Conservation (phyloP, 164 flowering plant species). For the Piper longum region DNA sequence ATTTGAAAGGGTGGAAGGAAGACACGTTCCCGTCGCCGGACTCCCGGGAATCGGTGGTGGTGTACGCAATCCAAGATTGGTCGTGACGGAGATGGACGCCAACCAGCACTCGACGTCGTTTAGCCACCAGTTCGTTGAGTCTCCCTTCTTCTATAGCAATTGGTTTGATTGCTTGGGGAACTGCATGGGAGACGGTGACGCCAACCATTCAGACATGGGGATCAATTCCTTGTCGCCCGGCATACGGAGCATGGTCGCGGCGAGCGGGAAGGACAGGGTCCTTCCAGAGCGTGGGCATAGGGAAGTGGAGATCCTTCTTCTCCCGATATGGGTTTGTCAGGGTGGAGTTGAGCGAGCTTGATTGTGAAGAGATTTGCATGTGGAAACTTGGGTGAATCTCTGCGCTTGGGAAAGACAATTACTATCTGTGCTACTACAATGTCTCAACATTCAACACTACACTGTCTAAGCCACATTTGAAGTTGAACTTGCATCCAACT, state of each 20-base stretch:
- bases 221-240: constrained; percentile 15
- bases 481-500: too few relatives aligned
- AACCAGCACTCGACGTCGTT: constrained; percentile 37
- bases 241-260: constrained; percentile 19
- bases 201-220: constrained; percentile 18
- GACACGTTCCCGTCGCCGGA: constrained; percentile 23
- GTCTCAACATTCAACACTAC: too few relatives aligned
- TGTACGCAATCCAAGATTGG: constrained; percentile 32
- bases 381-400: constrained; percentile 13
- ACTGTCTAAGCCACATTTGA: too few relatives aligned
- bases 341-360: constrained; percentile 26
- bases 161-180: constrained; percentile 31
- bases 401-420: too few relatives aligned
- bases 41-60: constrained; percentile 25
- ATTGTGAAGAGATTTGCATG: constrained; percentile 18
- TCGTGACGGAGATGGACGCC: constrained; percentile 35
- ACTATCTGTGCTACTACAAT: too few relatives aligned
- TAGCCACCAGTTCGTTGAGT: constrained; percentile 34
- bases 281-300: constrained; percentile 24
- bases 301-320: constrained; percentile 42
- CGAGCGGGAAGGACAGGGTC: constrained; percentile 38
- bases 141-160: constrained; percentile 37
- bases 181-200: constrained; percentile 22
- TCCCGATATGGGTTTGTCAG: constrained; percentile 35
- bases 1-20: constrained; percentile 25